Evolutionary conservation across 352 stramenopile genomes (phyloP).

Genomic region (Phytophthora multivora): DNA sequence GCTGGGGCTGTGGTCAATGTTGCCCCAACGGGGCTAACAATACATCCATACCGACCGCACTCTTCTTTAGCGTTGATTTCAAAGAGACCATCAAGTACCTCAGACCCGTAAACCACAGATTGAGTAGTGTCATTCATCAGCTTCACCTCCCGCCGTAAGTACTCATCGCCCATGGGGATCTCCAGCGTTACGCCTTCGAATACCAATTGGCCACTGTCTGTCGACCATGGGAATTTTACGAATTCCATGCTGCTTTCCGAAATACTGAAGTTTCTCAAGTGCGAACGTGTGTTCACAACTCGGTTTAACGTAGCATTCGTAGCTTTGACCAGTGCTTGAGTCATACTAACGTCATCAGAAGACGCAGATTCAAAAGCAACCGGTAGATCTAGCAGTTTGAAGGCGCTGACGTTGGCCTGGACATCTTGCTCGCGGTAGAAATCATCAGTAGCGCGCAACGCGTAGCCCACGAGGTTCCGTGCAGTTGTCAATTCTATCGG

Average conservation of each 20-base stretch:
- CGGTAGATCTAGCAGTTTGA: slow-evolving; percentile 29
- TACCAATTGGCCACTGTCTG: slow-evolving; percentile 28
- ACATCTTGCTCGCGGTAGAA: slow-evolving; percentile 46
- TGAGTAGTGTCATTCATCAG: slow-evolving; percentile 42
- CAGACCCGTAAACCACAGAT: slow-evolving; percentile 36
- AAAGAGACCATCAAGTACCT: slow-evolving; percentile 33
- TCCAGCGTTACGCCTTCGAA: slow-evolving; percentile 57
- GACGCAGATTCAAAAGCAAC: slow-evolving; percentile 15
- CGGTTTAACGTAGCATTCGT: slow-evolving; percentile 30
- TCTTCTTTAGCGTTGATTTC: slow-evolving; percentile 69
- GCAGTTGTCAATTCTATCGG: slow-evolving; percentile 36
- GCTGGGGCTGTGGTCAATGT: slow-evolving; percentile 32
- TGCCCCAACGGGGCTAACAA: slow-evolving; percentile 46
- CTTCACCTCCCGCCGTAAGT: slow-evolving; percentile 40
- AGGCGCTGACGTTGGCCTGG: slow-evolving; percentile 25
- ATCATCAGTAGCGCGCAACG: slow-evolving; percentile 43
- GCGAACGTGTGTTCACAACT: slow-evolving; percentile 25
- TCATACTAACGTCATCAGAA: slow-evolving; percentile 24
- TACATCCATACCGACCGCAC: slow-evolving; percentile 48
- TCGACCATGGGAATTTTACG: slow-evolving; percentile 31
- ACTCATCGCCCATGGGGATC: slow-evolving; percentile 38
- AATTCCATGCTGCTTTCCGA: slow-evolving; percentile 41
- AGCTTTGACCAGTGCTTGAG: slow-evolving; percentile 26
- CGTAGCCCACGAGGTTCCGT: slow-evolving; percentile 32
- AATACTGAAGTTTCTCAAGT: slow-evolving; percentile 41